A percentile compares a stretch with the other conserved stretches of the same genome.
These are phyloP conservation scores for Thyridium curvatum DNA, from an alignment of 2,329 filamentous ascomycete genomes.

Conservation along the genomic window DNA sequence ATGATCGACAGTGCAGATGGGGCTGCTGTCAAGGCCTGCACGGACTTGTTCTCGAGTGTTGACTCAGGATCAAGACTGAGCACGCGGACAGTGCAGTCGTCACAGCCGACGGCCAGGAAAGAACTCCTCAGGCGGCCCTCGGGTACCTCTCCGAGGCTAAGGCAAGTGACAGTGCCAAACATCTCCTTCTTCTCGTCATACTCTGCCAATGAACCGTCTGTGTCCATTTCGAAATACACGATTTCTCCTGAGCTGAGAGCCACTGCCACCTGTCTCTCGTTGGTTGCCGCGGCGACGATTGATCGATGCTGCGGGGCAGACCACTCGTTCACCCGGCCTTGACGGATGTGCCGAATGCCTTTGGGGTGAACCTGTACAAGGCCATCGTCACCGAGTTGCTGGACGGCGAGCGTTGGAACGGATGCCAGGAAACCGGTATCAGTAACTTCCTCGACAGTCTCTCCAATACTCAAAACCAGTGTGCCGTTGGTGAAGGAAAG, in stretches of 20 bases:
- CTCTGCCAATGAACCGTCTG: slow-evolving; percentile 83
- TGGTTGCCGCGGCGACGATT: slow-evolving; percentile 90
- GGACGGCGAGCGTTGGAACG: slow-evolving; percentile 84
- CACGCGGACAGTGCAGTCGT: slow-evolving; percentile 92
- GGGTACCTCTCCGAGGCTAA: slow-evolving; percentile 90
- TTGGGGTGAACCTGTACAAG: slow-evolving; percentile 94
- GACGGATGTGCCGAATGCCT: slow-evolving; percentile 83
- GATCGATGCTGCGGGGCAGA: slow-evolving; percentile 86
- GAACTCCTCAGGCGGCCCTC: slow-evolving; percentile 84
- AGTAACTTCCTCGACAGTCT: slow-evolving; percentile 92
- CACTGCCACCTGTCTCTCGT: slow-evolving; percentile 86
- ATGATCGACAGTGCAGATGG: slow-evolving; percentile 88
- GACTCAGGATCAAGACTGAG: slow-evolving; percentile 85
- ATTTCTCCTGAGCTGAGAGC: slow-evolving; percentile 95
- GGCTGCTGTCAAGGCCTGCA: slow-evolving; percentile 86
- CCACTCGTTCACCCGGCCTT: slow-evolving; percentile 84
- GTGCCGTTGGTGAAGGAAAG: slow-evolving; percentile 87
- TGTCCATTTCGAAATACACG: slow-evolving; percentile 96
- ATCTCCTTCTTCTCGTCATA: slow-evolving; percentile 94
- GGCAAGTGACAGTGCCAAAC: slow-evolving; percentile 87
- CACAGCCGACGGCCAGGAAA: slow-evolving; percentile 92
- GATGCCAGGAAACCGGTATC: slow-evolving; percentile 88
- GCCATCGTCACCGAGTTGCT: slow-evolving; percentile 89
- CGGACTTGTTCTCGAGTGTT: slow-evolving; percentile 86
- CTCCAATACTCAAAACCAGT: slow-evolving; percentile 87